Evolutionary conservation across 192 early-diverging fungal genomes (phyloP).

Genomic region (Tieghemiomyces parasiticus): DNA sequence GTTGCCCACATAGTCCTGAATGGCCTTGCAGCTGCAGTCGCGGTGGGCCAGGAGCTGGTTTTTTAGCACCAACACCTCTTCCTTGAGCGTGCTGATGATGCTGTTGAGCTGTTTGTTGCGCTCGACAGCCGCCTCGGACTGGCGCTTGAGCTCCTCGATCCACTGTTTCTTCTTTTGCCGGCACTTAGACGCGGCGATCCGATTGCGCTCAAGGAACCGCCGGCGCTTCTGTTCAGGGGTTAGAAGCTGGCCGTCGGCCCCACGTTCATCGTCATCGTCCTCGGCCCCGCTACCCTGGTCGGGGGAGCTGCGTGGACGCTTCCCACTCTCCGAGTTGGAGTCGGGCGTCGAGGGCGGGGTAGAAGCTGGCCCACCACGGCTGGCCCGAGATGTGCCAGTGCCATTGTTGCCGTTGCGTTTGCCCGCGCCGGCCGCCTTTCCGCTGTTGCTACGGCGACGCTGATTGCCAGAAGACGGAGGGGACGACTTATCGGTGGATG

Average conservation of each 20-base stretch:
- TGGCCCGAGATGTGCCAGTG: background rate
- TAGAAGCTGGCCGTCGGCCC: conserved; percentile 27
- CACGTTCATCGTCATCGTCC: background rate
- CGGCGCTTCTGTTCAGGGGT: conserved; percentile 30
- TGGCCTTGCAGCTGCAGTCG: conserved; percentile 28
- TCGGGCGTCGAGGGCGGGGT: background rate
- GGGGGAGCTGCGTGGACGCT: background rate
- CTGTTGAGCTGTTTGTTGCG: conserved; percentile 23
- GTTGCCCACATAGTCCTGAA: conserved; percentile 31
- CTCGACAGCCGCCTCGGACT: conserved; percentile 30
- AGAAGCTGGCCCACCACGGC: background rate
- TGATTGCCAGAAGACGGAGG: too few relatives aligned
- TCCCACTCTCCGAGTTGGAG: background rate
- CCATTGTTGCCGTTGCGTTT: background rate
- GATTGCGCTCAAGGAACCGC: conserved; percentile 77
- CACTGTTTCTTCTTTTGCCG: conserved; percentile 87
- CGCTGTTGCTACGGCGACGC: too few relatives aligned
- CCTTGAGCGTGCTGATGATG: conserved; percentile 25
- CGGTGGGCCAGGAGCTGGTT: conserved; percentile 33
- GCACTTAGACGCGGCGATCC: conserved; percentile 78
- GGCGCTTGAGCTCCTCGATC: conserved; percentile 60
- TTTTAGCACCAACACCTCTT: conserved; percentile 30
- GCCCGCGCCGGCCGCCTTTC: background rate
- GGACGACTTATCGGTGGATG: too few relatives aligned
- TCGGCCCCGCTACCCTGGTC: background rate